phyloP scores from a whole-genome alignment of 164 flowering plant genomes.

The Aristolochia californica region DNA sequence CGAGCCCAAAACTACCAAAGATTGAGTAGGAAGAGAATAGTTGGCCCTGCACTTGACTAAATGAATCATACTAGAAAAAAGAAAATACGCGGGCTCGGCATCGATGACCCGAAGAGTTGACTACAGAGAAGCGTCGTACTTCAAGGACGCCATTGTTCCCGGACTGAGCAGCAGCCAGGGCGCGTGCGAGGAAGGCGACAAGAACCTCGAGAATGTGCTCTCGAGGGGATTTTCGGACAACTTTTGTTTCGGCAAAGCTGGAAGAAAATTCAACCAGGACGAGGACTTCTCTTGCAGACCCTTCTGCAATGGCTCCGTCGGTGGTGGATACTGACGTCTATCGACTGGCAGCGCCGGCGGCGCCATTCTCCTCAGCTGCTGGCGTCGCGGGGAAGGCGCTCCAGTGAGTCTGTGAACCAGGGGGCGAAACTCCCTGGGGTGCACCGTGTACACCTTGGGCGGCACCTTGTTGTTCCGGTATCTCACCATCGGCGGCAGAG shows the following conservation, averaged over 20 bases:
- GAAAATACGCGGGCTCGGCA: no score
- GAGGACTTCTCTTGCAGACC: not conserved
- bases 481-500: not conserved
- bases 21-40: no score
- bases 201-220: not conserved
- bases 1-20: no score
- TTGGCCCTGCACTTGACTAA: no score
- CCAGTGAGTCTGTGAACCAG: conserved; percentile 35
- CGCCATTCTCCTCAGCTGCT: not conserved
- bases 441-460: conserved; percentile 27
- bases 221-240: not conserved
- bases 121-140: conserved; percentile 14
- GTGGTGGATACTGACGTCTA: no score
- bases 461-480: conserved; percentile 5
- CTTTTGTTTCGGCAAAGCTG: no score
- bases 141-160: conserved; percentile 18
- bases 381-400: not conserved
- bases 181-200: conserved; percentile 12
- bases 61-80: no score
- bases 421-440: conserved; percentile 18
- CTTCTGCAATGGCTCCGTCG: not conserved
- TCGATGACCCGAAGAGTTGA: no score
- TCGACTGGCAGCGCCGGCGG: not conserved
- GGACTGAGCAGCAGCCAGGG: conserved; percentile 19
- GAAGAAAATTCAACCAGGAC: no score